phyloP scores from a whole-genome alignment of 257 asterid species.

The Coffea canephora region DNA sequence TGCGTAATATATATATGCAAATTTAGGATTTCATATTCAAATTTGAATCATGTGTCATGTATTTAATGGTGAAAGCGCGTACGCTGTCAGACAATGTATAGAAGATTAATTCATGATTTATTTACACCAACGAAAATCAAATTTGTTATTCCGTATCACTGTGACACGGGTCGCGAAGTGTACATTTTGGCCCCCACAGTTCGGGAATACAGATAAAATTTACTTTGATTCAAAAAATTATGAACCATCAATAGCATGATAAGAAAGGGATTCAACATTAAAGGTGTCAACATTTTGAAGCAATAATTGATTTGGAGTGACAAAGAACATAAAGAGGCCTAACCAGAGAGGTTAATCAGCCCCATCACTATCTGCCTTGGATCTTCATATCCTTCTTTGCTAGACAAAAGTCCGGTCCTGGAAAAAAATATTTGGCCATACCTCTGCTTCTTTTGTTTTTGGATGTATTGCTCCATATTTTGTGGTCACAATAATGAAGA shows the following conservation, averaged over 20 bases:
- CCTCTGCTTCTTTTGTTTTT: not conserved
- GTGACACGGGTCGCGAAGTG: not conserved
- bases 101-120: no score
- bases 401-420: not conserved
- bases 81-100: no score
- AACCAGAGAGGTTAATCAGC: not conserved
- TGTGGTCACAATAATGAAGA: not conserved
- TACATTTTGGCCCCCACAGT: no score
- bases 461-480: not conserved
- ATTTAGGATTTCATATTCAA: no score
- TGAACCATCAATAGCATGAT: no score
- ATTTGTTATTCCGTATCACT: not conserved
- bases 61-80: no score
- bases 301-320: not conserved
- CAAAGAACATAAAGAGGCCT: not conserved
- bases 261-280: not conserved
- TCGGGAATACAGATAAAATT: not conserved
- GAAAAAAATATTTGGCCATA: not conserved
- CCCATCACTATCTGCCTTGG: not conserved
- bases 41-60: no score
- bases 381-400: not conserved
- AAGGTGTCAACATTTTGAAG: not conserved
- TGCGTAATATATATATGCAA: no score
- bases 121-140: not conserved
- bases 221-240: not conserved